Percentiles rank a stretch among this genome's conserved stretches.
Evolutionary conservation across 768 basidiomycete genomes (phyloP).

Genomic region (Vararia minispora): DNA sequence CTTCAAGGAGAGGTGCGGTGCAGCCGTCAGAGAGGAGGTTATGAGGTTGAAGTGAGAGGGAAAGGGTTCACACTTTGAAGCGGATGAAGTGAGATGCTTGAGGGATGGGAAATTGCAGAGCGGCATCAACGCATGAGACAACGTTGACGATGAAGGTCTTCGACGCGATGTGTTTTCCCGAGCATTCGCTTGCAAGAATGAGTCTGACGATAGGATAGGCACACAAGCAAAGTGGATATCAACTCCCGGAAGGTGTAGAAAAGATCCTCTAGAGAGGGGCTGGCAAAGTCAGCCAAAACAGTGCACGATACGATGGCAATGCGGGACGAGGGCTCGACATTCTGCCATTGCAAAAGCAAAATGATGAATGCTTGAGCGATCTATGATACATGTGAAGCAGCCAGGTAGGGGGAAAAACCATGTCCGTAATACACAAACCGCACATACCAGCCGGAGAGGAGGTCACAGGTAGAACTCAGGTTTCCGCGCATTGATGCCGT

Average conservation of each 20-base stretch:
- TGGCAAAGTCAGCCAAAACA: background rate
- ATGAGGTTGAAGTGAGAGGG: too few relatives aligned
- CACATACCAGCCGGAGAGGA: constrained; percentile 1
- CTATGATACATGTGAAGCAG: constrained; percentile 7
- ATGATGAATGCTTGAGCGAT: constrained; percentile 1
- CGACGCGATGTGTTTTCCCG: constrained; percentile 48
- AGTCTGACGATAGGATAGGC: constrained; percentile 27
- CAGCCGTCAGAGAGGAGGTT: too few relatives aligned
- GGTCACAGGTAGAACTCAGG: constrained; percentile 82
- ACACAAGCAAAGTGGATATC: constrained; percentile 56
- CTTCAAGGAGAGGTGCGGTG: too few relatives aligned
- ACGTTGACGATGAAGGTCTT: constrained; percentile 75
- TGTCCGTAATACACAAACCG: constrained; percentile 1
- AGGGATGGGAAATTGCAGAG: constrained; percentile 67
- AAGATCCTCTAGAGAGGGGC: constrained; percentile 23
- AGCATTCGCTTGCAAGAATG: background rate
- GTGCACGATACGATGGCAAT: background rate
- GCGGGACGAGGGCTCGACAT: background rate
- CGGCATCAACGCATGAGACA: constrained; percentile 69
- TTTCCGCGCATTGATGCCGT: constrained; percentile 89
- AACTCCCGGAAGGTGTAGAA: constrained; percentile 53
- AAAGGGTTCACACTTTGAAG: constrained; percentile 75
- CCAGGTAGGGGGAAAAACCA: constrained; percentile 8
- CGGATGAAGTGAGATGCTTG: constrained; percentile 76
- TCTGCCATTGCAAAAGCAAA: background rate